phyloP scores from a whole-genome alignment of 129 eudicot genomes.

The Centrapalus pauciflorus region DNA sequence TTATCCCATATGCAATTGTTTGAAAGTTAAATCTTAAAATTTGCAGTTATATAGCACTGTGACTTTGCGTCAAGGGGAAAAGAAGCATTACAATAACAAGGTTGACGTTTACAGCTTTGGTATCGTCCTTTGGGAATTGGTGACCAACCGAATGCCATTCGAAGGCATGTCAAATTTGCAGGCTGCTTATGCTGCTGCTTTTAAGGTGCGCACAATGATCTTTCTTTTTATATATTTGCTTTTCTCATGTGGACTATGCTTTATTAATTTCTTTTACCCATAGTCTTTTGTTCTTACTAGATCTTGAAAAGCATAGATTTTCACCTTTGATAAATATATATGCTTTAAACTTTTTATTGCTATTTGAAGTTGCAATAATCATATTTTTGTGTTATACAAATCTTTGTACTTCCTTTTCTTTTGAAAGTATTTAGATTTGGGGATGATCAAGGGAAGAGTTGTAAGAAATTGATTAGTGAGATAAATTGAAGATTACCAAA shows the following conservation, averaged over 20 bases:
- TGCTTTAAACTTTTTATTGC: too few species aligned
- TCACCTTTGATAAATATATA: too few species aligned
- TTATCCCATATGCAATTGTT: too few species aligned
- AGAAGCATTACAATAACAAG: constrained; percentile 96
- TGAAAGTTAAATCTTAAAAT: constrained; percentile 15
- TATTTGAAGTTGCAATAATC: too few species aligned
- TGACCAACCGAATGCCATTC: constrained; percentile 91
- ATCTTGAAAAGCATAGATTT: too few species aligned
- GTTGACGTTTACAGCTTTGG: constrained; percentile 98
- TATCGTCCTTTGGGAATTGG: constrained; percentile 87
- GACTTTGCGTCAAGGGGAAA: constrained; percentile 96
- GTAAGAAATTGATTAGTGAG: too few species aligned
- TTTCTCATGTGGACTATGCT: background rate
- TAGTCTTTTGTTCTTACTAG: too few species aligned
- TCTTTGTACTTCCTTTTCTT: too few species aligned
- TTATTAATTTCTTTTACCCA: background rate
- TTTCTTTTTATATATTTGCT: background rate
- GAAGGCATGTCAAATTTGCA: constrained; percentile 99
- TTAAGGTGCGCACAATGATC: constrained; percentile 55
- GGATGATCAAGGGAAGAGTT: too few species aligned
- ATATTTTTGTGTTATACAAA: too few species aligned
- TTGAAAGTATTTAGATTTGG: too few species aligned
- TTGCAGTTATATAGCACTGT: constrained; percentile 95
- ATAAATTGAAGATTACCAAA: too few species aligned
- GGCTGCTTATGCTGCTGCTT: constrained; percentile 99